phyloP scores from a whole-genome alignment of 1,284 basidiomycete genomes.

The Exobasidium cylindrosporum region DNA sequence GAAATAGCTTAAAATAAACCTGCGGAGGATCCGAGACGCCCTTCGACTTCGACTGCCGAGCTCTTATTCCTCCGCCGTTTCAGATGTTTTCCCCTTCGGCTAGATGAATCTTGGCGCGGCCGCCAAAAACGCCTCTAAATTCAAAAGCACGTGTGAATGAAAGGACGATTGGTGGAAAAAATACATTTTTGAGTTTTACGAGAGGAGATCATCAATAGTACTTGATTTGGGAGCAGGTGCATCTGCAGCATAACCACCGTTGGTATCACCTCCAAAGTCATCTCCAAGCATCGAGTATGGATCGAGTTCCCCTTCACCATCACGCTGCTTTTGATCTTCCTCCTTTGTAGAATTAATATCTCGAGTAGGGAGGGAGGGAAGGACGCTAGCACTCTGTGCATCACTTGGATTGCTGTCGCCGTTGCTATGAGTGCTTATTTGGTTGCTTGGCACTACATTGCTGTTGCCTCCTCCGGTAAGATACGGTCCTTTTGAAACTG shows the following conservation, averaged over 20 bases:
- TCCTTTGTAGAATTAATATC: background rate
- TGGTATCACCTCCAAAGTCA: slow-evolving; percentile 17
- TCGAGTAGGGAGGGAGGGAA: slow-evolving; percentile 8
- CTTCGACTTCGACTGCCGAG: no score
- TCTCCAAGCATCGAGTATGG: slow-evolving; percentile 27
- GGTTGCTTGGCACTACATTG: background rate
- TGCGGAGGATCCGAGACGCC: no score
- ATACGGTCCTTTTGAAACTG: slow-evolving; percentile 13
- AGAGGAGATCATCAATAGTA: slow-evolving; percentile 18
- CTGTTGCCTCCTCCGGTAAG: background rate
- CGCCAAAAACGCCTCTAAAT: no score
- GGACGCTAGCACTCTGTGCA: background rate
- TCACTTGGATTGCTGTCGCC: slow-evolving; percentile 5
- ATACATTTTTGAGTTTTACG: no score
- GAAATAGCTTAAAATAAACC: no score
- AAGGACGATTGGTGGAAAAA: no score
- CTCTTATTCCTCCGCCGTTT: no score
- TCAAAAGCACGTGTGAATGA: no score
- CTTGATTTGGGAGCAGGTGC: slow-evolving; percentile 11
- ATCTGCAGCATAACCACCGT: slow-evolving; percentile 15
- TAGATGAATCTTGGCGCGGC: no score
- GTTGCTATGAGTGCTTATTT: background rate
- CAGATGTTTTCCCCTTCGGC: no score
- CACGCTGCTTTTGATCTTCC: background rate
- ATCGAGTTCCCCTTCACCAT: slow-evolving; percentile 11